Conservation (phyloP, 2,329 filamentous ascomycete species). For the Xylaria digitata region DNA sequence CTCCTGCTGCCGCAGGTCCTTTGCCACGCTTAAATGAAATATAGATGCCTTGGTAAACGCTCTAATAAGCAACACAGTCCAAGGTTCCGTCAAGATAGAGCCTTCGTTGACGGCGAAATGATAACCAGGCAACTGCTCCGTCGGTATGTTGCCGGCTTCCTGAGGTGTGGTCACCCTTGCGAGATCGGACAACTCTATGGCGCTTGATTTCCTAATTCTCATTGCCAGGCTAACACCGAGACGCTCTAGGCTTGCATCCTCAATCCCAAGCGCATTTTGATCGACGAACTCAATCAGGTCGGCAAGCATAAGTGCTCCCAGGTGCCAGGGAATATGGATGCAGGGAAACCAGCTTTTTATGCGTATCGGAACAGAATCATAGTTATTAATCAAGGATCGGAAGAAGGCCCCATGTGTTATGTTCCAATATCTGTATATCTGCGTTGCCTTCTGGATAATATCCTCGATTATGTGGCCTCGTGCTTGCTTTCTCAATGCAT, state of each 20-base stretch:
- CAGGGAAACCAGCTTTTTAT: conserved; percentile 71
- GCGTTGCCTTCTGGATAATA: conserved; percentile 59
- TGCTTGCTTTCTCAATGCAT: conserved; percentile 57
- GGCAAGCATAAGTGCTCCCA: conserved; percentile 65
- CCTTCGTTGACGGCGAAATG: conserved; percentile 66
- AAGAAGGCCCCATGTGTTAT: conserved; percentile 63
- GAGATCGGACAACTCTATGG: conserved; percentile 60
- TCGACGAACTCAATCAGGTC: conserved; percentile 57
- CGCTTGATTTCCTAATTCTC: conserved; percentile 57
- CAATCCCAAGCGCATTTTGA: conserved; percentile 15
- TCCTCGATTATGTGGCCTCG: conserved; percentile 58
- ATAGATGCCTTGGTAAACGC: conserved; percentile 62
- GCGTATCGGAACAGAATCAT: conserved; percentile 61
- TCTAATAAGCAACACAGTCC: conserved; percentile 62
- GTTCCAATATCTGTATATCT: conserved; percentile 67
- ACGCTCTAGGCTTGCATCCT: conserved; percentile 46
- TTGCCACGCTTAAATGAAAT: conserved; percentile 53
- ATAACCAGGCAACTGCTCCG: conserved; percentile 55
- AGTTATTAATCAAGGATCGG: conserved; percentile 61
- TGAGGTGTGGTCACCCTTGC: conserved; percentile 58
- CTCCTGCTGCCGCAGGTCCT: conserved; percentile 45
- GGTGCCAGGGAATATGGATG: conserved; percentile 68
- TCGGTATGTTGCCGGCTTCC: conserved; percentile 38
- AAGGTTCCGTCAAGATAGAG: conserved; percentile 69
- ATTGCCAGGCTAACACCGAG: conserved; percentile 51